Evolutionary conservation across 768 basidiomycete species (phyloP), one percentile per base, ranked within the genome.

Genomic region (Lactarius vividus): DNA sequence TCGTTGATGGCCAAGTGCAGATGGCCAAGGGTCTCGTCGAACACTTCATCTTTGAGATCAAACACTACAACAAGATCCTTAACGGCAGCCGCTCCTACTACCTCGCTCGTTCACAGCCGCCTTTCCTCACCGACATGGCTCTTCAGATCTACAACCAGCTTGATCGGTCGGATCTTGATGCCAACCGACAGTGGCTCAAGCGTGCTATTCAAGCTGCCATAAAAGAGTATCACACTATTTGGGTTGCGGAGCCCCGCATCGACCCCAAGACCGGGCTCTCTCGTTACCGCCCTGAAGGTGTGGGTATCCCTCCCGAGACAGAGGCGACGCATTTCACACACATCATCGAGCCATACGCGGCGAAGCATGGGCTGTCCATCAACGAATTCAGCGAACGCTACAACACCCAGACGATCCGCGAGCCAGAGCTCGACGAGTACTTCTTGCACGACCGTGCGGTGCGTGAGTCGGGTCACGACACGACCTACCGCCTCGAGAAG

Each of bases 11-110:
- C 31, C 89, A 94, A 72, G 87, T 96, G 33, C 84, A 88, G 65
- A 91, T 98, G 87, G 96, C 97, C 23, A 94, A 95, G 77, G 93
- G 94, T 72, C 94, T 98, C 87, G 95, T 98, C 53, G 97, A 98
- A 62, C 96, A 99, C 76, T 99, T 98, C 79, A 91, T 97, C 74
- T 99, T 98, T 75, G 94, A 98, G 81, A 97, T 99, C 81, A 94
- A 88, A 79, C 92, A 97, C 77, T 97, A 97, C 74, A 91, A 92
- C 80, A 96, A 96, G 79, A 95, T 96, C 72, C 79, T 98, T 70
- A 99, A 99, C 75, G 96, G 96, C 68, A 96, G 90, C 77, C 89
- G 96, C 72, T 92, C 91, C 74, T 89, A 88, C 84, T 99, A 99
- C 76, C 86, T 99, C 64, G 92, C 91, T 75, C 90, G 96, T 68